Percentiles rank a stretch among this genome's conserved stretches.
Conservation (phyloP, 805 yeast species). For the Lachancea dasiensis region DNA sequence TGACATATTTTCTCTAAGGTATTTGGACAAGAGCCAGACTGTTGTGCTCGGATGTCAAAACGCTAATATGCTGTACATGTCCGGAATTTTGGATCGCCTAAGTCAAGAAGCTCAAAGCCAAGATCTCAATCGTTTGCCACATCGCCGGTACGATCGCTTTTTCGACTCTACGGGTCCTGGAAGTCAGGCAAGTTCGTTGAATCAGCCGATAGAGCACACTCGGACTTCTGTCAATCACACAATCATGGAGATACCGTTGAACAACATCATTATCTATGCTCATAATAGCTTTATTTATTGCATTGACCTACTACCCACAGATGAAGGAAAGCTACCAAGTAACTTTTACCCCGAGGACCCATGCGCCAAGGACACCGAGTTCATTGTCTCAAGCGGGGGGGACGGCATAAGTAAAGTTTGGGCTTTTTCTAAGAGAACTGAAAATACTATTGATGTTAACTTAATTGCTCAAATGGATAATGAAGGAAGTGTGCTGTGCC, state of each 20-base stretch:
- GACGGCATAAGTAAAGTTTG: conserved; percentile 85
- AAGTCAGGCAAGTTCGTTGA: not conserved
- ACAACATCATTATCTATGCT: conserved; percentile 70
- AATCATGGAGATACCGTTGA: conserved; percentile 61
- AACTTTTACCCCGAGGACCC: conserved; percentile 3
- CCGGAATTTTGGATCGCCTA: conserved; percentile 27
- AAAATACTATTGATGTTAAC: conserved; percentile 4
- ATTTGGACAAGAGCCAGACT: conserved; percentile 53
- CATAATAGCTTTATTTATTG: conserved; percentile 88
- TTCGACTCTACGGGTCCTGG: conserved; percentile 83
- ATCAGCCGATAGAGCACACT: conserved; percentile 8
- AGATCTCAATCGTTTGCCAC: conserved; percentile 43
- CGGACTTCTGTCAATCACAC: conserved; percentile 14
- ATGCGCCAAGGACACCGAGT: conserved; percentile 24
- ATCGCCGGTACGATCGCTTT: conserved; percentile 70
- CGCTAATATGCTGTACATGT: conserved; percentile 77
- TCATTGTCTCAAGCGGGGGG: conserved; percentile 73
- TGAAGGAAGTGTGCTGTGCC: conserved; percentile 65
- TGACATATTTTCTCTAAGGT: conserved; percentile 79
- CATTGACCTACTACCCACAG: conserved; percentile 31
- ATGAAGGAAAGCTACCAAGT: conserved; percentile 3
- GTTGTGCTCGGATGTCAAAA: conserved; percentile 88
- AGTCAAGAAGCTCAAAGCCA: conserved; percentile 10
- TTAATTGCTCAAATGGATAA: conserved; percentile 37
- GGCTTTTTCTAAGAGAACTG: conserved; percentile 37